A percentile compares a stretch with the other conserved stretches of the same genome.
phyloP scores from a whole-genome alignment of 495 filamentous ascomycete genomes.

The Penicillium argentinense region DNA sequence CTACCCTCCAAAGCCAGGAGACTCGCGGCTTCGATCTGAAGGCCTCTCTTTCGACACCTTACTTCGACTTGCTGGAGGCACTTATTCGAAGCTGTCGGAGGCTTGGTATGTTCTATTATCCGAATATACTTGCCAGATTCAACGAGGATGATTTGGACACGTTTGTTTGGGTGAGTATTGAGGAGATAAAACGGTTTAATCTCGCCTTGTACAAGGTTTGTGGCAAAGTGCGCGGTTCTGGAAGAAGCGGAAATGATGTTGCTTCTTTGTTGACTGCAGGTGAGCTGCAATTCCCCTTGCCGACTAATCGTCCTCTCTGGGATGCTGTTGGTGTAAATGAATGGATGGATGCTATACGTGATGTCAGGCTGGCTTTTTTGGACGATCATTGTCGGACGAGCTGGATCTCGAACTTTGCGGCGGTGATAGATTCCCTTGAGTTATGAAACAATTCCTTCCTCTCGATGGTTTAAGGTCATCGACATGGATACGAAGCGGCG shows the following conservation, averaged over 20 bases:
- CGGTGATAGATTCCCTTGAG: no score
- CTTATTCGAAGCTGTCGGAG: constrained; percentile 28
- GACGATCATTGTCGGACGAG: constrained; percentile 4
- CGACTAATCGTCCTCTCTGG: constrained; percentile 22
- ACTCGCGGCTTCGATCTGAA: constrained; percentile 18
- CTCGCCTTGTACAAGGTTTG: constrained; percentile 27
- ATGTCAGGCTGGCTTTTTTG: neutral
- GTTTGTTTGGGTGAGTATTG: constrained; percentile 27
- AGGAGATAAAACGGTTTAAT: constrained; percentile 33
- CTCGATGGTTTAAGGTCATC: no score
- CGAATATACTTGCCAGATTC: constrained; percentile 25
- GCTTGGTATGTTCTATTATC: constrained; percentile 30
- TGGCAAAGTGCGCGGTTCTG: constrained; percentile 3
- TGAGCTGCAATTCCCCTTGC: constrained; percentile 33
- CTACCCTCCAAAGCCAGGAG: constrained; percentile 4
- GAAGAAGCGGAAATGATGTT: neutral
- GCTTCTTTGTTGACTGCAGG: constrained; percentile 4
- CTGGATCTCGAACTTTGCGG: constrained; percentile 34
- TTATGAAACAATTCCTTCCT: no score
- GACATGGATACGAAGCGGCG: no score
- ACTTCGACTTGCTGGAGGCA: constrained; percentile 17
- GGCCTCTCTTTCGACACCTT: constrained; percentile 8
- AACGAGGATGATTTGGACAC: constrained; percentile 4
- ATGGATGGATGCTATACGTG: constrained; percentile 15
- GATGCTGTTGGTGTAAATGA: constrained; percentile 16